Evolutionary conservation across 345 rosid genomes (phyloP).

Genomic region (Combretum micranthum): DNA sequence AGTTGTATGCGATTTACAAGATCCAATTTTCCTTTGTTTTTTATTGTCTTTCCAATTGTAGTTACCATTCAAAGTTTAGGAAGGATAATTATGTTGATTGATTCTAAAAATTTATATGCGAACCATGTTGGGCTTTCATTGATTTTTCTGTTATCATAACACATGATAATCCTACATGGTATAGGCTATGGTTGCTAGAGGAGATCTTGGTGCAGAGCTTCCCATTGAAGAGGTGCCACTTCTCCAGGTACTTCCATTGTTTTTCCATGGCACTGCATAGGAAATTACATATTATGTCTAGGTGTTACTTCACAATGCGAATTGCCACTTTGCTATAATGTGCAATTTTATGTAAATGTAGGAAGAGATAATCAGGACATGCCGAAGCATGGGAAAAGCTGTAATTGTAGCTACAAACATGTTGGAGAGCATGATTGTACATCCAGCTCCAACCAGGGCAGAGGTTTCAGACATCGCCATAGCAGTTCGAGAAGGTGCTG

Average conservation of each 20-base stretch:
- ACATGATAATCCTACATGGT: background rate
- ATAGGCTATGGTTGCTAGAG: constrained; percentile 99
- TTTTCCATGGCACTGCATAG: too few relatives aligned
- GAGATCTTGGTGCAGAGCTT: constrained; percentile 99
- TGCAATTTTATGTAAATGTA: constrained; percentile 16
- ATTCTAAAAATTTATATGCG: background rate
- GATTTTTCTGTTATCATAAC: background rate
- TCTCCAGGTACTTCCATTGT: constrained; percentile 60
- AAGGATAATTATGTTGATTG: too few relatives aligned
- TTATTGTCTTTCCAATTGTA: background rate
- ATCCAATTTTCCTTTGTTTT: background rate
- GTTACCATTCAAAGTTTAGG: too few relatives aligned
- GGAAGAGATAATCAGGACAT: constrained; percentile 85
- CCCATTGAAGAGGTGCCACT: constrained; percentile 99
- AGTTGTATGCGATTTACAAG: background rate
- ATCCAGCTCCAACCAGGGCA: constrained; percentile 96
- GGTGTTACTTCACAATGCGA: background rate
- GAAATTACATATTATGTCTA: too few relatives aligned
- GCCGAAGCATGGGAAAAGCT: constrained; percentile 99
- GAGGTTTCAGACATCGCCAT: constrained; percentile 99
- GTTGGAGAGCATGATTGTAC: constrained; percentile 99
- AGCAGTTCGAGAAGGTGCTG: constrained; percentile 98
- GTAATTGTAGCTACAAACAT: constrained; percentile 98
- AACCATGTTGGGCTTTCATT: background rate
- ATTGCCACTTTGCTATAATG: background rate